Conservation (phyloP, 2,329 filamentous ascomycete genomes). For the Boeremia lycopersici region DNA sequence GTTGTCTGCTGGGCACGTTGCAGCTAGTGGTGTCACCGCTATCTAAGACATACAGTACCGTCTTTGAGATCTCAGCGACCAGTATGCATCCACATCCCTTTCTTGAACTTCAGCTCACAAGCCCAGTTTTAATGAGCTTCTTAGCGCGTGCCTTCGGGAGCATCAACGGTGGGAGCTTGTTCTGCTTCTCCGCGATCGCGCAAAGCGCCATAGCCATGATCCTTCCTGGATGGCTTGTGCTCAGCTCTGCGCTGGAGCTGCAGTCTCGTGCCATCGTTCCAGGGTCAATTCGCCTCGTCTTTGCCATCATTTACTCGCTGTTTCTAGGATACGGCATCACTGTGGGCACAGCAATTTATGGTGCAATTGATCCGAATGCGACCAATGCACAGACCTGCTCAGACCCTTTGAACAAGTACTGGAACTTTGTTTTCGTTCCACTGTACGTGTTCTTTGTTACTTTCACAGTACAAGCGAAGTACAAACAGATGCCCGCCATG, state of each 20-base stretch:
- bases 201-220: constrained; percentile 58
- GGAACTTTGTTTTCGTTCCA: constrained; percentile 73
- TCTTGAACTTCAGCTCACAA: background rate
- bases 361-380: constrained; percentile 53
- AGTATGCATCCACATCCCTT: constrained; percentile 10
- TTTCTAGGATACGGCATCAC: constrained; percentile 59
- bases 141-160: constrained; percentile 55
- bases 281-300: constrained; percentile 56
- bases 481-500: constrained; percentile 78
- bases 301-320: constrained; percentile 58
- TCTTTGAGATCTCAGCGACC: constrained; percentile 55
- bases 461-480: constrained; percentile 80
- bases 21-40: constrained; percentile 75
- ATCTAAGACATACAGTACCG: constrained; percentile 69
- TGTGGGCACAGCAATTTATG: constrained; percentile 55
- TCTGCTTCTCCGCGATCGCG: constrained; percentile 57
- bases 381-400: constrained; percentile 50
- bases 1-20: constrained; percentile 73
- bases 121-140: constrained; percentile 51
- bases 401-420: constrained; percentile 56
- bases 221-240: constrained; percentile 55
- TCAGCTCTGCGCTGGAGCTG: constrained; percentile 55
- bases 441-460: constrained; percentile 73
- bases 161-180: constrained; percentile 49
- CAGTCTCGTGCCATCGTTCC: constrained; percentile 55